phyloP scores from a whole-genome alignment of 2,329 filamentous ascomycete genomes.

The Clonostachys rhizophaga region DNA sequence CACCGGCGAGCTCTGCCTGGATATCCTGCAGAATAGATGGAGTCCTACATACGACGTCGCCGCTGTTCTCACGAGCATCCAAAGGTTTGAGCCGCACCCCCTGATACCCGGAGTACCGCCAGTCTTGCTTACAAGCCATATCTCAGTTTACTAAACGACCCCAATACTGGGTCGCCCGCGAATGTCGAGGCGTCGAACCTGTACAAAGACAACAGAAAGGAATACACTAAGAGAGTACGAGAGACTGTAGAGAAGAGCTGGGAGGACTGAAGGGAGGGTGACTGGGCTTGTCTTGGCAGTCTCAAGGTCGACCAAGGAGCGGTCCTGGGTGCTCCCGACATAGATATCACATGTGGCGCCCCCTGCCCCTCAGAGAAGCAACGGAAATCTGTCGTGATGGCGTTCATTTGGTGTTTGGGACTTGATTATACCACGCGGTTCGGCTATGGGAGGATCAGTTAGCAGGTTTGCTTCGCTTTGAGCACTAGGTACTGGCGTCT shows the following conservation, averaged over 20 bases:
- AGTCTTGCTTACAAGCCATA: neutral
- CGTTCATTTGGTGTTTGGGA: too few relatives aligned
- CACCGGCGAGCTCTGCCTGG: slow-evolving; percentile 91
- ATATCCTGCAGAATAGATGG: slow-evolving; percentile 97
- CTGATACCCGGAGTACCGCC: neutral
- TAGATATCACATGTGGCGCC: too few relatives aligned
- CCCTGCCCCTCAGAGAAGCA: too few relatives aligned
- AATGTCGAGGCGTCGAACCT: slow-evolving; percentile 98
- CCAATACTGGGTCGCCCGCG: slow-evolving; percentile 95
- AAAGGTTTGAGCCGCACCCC: slow-evolving; percentile 58
- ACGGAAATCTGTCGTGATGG: too few relatives aligned
- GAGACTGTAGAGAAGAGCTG: slow-evolving; percentile 99
- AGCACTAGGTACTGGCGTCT: too few relatives aligned
- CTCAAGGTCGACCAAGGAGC: too few relatives aligned
- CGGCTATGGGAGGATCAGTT: too few relatives aligned
- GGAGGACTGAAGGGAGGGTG: slow-evolving; percentile 63
- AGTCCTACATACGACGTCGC: slow-evolving; percentile 98
- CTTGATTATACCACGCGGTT: too few relatives aligned
- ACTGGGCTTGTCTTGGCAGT: too few relatives aligned
- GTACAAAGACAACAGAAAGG: slow-evolving; percentile 96
- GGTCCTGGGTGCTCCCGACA: too few relatives aligned
- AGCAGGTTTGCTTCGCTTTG: too few relatives aligned
- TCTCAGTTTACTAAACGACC: slow-evolving; percentile 84
- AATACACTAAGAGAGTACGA: slow-evolving; percentile 90
- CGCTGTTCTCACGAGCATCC: slow-evolving; percentile 93